Conservation (phyloP, 371 early-diverging fungal species). For the Fennellomyces sp. region DNA sequence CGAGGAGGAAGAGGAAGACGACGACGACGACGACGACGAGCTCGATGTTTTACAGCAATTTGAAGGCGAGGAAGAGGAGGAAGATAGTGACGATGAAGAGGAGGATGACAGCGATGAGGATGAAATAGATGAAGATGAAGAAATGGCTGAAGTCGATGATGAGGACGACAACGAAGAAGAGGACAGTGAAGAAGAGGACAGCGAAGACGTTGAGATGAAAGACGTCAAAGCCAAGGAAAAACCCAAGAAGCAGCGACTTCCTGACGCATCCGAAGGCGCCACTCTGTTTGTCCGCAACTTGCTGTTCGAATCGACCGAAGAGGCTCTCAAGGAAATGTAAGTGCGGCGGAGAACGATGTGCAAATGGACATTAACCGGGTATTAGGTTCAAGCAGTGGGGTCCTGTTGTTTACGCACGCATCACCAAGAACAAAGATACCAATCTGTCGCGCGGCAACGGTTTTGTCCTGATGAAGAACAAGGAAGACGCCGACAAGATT, state of each 20-base stretch:
- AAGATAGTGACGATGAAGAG: slow-evolving; percentile 32
- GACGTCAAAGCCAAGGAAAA: slow-evolving; percentile 38
- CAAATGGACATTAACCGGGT: background rate
- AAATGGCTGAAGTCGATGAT: slow-evolving; percentile 14
- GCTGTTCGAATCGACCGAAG: slow-evolving; percentile 86
- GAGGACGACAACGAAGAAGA: slow-evolving; percentile 17
- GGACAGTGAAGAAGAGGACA: slow-evolving; percentile 33
- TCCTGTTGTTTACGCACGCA: slow-evolving; percentile 77
- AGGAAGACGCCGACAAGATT: slow-evolving; percentile 75
- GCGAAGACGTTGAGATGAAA: slow-evolving; percentile 41
- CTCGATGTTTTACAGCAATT: too few relatives aligned
- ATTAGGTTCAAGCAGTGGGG: slow-evolving; percentile 72
- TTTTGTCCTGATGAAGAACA: slow-evolving; percentile 85
- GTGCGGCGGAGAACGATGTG: too few relatives aligned
- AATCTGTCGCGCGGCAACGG: slow-evolving; percentile 89
- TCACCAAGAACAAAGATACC: slow-evolving; percentile 82
- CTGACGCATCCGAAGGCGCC: slow-evolving; percentile 61
- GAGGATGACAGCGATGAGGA: slow-evolving; percentile 23
- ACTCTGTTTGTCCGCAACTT: slow-evolving; percentile 94
- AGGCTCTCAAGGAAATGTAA: slow-evolving; percentile 74
- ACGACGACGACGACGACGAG: slow-evolving; percentile 38
- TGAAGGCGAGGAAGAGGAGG: slow-evolving; percentile 26
- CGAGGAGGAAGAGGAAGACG: slow-evolving; percentile 27
- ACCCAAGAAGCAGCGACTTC: slow-evolving; percentile 37
- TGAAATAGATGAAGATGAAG: slow-evolving; percentile 23